Base-by-base conservation (phyloP, 1,139 yeast genomes). In the Yamadazyma siamensis region DNA sequence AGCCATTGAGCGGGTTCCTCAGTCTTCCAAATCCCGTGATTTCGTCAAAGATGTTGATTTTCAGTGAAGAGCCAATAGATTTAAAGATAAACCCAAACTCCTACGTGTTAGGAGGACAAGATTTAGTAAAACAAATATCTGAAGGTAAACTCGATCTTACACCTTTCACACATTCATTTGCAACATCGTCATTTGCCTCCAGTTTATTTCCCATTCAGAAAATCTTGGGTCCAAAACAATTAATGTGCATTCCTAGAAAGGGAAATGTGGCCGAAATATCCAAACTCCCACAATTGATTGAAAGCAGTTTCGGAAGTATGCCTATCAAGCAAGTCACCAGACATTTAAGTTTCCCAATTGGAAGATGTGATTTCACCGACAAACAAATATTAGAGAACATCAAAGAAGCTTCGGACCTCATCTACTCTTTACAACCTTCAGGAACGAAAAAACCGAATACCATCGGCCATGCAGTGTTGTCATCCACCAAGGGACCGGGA, bases 191-290 rank as follows among this genome's bases (percentile, higher is more conserved):
- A 29, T 75, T 87, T 40, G 72, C 75, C 23, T 61, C 74, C 16
- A 69, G 73, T 25, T 67, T 91, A 45, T 73, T 71, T 40, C 67
- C 73, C 32, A 64, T 87, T 21, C 96, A 94, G 17, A 75, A 88
- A 50, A 66, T 73, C 11, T 69, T 94, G 43, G 97, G 98, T 37
- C 95, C 96, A 25, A 78, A 72, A 49, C 95, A 95, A 17, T 71
- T 91, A 42, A 82, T 89, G 86, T 98, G 98, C 29, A 72, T 75
- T 28, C 77, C 75, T 12, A 89, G 88, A 61, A 83, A 80, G 52
- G 95, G 95, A 11, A 89, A 96, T 2, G 94, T 91, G 12, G 69
- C 86, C 1, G 76, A 74, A n/a, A 77, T 86, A 44, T 60, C 86
- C 22, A 65, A 60, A 18, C 35, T 43, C 18, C 38, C 54, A 2